Base-by-base conservation (phyloP, 441 rosid genomes). In the Dalechampia spathulata region DNA sequence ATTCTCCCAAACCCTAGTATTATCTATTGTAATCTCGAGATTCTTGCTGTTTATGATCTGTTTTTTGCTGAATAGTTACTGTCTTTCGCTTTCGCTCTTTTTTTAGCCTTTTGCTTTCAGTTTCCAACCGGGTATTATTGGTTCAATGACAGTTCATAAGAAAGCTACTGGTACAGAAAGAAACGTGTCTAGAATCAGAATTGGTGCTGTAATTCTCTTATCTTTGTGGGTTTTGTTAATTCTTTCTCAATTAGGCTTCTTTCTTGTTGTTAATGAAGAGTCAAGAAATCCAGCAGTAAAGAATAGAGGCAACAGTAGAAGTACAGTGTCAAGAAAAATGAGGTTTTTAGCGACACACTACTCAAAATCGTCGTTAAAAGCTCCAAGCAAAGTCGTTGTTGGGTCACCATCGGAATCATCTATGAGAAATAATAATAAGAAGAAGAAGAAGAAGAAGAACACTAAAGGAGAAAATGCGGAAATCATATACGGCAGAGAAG, bases 401-500 rank as follows among this genome's bases (percentile, higher is more conserved):
- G n/a, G n/a, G n/a, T n/a, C n/a, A n/a, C n/a, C n/a, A n/a, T n/a
- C 41, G 41, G 11, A 15, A n/a, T 38, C 52, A 10, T 26, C 66
- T 51, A 58, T 49, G 27, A 8, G 4, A 3, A 30, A 30, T 30
- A 8, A 30, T 30, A 30, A 30, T 3, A 45, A n/a, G n/a, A n/a
- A n/a, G n/a, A n/a, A n/a, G n/a, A n/a, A n/a, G n/a, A n/a, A n/a
- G n/a, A n/a, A n/a, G n/a, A n/a, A 7, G 16, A 19, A 45, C 12
- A 39, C 39, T 45, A 68, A 62, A 72, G 79, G 67, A 14, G 74
- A 75, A 63, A 68, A 72, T 15, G 36, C 37, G 8, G 75, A 55
- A 61, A 26, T 19, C 38, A 39, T 78, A 27, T 78, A 83, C 70
- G 95, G n/a, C n/a, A n/a, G 68, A 70, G 93, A 90, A 12, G 86